phyloP scores from a whole-genome alignment of 2,329 filamentous ascomycete species.

The Biscogniauxia sp. region DNA sequence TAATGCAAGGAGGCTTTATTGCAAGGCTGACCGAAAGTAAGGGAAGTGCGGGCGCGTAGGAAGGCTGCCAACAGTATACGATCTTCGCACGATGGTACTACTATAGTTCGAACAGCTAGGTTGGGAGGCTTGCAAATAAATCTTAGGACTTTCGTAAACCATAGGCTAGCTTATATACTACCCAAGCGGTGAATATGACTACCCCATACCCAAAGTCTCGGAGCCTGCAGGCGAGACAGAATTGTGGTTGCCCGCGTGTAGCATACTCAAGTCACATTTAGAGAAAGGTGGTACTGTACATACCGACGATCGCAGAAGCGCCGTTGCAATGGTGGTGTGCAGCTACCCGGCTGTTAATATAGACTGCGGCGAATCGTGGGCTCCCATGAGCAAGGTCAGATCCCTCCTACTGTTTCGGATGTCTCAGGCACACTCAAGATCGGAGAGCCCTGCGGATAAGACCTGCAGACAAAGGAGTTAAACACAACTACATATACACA shows the following conservation, averaged over 20 bases:
- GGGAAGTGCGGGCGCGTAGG: too few species aligned
- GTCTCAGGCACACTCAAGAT: conserved; percentile 1
- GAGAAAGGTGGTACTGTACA: conserved; percentile 3
- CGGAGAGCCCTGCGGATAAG: not conserved
- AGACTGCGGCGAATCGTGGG: conserved; percentile 2
- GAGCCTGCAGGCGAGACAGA: not conserved
- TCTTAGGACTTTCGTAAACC: too few species aligned
- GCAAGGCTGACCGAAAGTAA: too few species aligned
- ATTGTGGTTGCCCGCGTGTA: not conserved
- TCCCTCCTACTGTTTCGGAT: conserved; percentile 16
- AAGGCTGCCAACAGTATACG: too few species aligned
- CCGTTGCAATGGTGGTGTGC: conserved; percentile 7
- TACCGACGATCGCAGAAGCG: conserved; percentile 18
- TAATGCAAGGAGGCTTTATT: too few species aligned
- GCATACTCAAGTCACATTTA: conserved; percentile 11
- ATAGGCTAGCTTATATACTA: too few species aligned
- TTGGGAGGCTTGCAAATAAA: too few species aligned
- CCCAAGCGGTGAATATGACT: too few species aligned
- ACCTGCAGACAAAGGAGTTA: too few species aligned
- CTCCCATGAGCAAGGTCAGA: conserved; percentile 8
- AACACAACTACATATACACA: conserved; percentile 1
- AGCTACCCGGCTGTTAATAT: conserved; percentile 4
- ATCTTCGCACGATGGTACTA: too few species aligned
- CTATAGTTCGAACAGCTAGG: too few species aligned
- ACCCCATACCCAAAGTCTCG: too few species aligned